phyloP scores from a whole-genome alignment of 192 early-diverging fungal species.

The Coemansia sp. region DNA sequence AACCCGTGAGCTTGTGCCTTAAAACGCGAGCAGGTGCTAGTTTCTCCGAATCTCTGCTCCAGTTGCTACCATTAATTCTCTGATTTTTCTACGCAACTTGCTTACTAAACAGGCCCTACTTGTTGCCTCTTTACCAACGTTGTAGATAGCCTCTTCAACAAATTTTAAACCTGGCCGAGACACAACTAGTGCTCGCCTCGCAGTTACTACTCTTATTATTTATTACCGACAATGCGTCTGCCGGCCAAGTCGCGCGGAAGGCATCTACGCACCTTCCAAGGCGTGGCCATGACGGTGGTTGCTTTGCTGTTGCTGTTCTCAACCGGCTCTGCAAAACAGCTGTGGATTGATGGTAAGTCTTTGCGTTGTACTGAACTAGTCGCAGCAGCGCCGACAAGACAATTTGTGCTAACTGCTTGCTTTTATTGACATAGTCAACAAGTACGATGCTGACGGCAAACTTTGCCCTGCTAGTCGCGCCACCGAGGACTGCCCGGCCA shows the following conservation, averaged over 20 bases:
- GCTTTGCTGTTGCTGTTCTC: not conserved
- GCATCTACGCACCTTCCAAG: not conserved
- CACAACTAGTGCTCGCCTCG: too few relatives aligned
- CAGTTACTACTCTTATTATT: not conserved
- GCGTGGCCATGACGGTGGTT: not conserved
- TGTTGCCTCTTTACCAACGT: too few relatives aligned
- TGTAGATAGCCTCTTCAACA: too few relatives aligned
- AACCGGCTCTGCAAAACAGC: not conserved
- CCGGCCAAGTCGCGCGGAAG: not conserved
- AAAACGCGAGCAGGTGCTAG: too few relatives aligned
- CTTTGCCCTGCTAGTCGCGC: constrained; percentile 14
- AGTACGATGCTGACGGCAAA: constrained; percentile 13
- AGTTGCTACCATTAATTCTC: too few relatives aligned
- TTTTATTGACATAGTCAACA: constrained; percentile 35
- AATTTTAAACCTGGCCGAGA: too few relatives aligned
- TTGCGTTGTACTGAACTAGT: too few relatives aligned
- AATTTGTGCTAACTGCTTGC: not conserved
- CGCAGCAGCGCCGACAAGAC: too few relatives aligned
- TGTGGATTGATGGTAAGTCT: not conserved
- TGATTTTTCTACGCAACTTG: too few relatives aligned
- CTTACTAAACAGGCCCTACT: too few relatives aligned
- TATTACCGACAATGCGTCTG: not conserved
- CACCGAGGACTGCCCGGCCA: constrained; percentile 12
- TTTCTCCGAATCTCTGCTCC: too few relatives aligned
- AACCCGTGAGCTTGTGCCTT: too few relatives aligned